Evolutionary conservation across 2,329 filamentous ascomycete species (phyloP).

Genomic region (Colletotrichum sp.): DNA sequence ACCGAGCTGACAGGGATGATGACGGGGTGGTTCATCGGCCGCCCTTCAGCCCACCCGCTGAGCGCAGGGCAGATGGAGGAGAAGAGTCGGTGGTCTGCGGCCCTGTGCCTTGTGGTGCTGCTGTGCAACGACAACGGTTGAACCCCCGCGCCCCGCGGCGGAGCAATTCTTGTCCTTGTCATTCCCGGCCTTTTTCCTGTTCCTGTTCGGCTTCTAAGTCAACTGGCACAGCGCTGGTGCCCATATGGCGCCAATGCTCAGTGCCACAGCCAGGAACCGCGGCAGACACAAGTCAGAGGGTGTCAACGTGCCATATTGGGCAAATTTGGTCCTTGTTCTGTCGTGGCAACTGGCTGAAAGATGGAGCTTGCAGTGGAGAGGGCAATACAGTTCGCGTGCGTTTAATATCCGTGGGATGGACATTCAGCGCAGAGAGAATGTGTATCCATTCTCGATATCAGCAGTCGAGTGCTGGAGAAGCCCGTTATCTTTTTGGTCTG

Average conservation of each 20-base stretch:
- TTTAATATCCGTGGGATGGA: conserved; percentile 8
- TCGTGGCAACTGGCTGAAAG: not conserved
- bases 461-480: not conserved
- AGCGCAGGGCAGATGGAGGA: not conserved
- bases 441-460: conserved; percentile 10
- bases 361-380: conserved; percentile 7
- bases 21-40: conserved; percentile 17
- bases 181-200: not conserved
- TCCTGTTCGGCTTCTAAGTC: conserved; percentile 9
- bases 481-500: conserved; percentile 7
- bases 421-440: not conserved
- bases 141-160: conserved; percentile 11
- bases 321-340: not conserved
- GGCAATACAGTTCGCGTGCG: conserved; percentile 8
- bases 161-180: not conserved
- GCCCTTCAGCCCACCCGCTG: not conserved
- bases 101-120: not conserved
- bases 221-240: conserved; percentile 5
- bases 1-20: conserved; percentile 19
- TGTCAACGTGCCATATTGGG: not conserved
- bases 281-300: conserved; percentile 11
- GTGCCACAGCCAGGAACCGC: not conserved
- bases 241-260: conserved; percentile 4
- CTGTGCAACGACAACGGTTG: not conserved
- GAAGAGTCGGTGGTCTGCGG: not conserved